phyloP scores from a whole-genome alignment of 1,139 yeast genomes.

The Geotrichum europaeum region DNA sequence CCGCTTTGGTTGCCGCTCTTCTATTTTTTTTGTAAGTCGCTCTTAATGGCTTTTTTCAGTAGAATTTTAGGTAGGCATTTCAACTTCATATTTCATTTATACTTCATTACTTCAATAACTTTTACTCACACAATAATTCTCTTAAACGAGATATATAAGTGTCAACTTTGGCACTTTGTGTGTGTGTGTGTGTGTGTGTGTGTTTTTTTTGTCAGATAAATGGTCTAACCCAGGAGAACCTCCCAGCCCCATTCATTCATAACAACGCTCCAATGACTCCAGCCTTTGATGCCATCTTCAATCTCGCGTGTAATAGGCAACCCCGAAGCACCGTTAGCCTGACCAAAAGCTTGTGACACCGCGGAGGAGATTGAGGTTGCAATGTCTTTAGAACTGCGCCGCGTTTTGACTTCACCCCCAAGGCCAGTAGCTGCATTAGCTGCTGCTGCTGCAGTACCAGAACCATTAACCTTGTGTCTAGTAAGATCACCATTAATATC shows the following conservation, averaged over 20 bases:
- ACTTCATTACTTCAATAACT: too few species aligned
- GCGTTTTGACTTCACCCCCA: conserved; percentile 16
- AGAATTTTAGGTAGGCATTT: too few species aligned
- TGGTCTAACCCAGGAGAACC: conserved; percentile 41
- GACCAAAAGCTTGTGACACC: conserved; percentile 40
- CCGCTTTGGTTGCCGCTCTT: too few species aligned
- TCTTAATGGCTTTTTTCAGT: too few species aligned
- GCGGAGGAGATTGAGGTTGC: conserved; percentile 40
- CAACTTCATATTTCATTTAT: too few species aligned
- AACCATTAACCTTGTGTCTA: not conserved
- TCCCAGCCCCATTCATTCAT: conserved; percentile 79
- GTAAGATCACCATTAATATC: not conserved
- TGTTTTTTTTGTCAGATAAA: not conserved
- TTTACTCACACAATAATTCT: too few species aligned
- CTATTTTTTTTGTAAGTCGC: too few species aligned
- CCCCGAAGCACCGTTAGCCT: conserved; percentile 25
- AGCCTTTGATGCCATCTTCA: conserved; percentile 43
- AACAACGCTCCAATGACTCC: conserved; percentile 61
- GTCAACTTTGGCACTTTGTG: too few species aligned
- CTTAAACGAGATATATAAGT: too few species aligned
- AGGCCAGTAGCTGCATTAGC: not conserved
- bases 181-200: too few species aligned
- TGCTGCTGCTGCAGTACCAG: not conserved
- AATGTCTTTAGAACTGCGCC: conserved; percentile 28
- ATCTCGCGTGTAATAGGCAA: conserved; percentile 25